Conservation (phyloP, 225 moss, liverwort and hornwort species). For the Marchantia paleacea region DNA sequence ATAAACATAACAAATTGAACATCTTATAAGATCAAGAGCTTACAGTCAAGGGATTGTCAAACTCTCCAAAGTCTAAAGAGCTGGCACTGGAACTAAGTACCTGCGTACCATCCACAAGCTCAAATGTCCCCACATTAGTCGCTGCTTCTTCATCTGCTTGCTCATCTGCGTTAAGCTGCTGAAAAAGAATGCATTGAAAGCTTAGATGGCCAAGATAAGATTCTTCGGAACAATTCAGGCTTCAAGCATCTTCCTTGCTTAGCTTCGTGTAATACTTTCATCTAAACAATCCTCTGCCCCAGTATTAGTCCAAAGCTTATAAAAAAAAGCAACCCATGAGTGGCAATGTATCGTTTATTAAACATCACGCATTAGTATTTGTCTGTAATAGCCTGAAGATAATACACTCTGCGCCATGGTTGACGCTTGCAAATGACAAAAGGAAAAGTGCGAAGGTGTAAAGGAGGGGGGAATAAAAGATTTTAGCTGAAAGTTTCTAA, state of each 20-base stretch:
- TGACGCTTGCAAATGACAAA: too few species aligned
- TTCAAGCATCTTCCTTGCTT: neutral
- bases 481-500: too few species aligned
- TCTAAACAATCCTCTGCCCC: too few species aligned
- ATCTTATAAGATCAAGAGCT: constrained; percentile 40
- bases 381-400: too few species aligned
- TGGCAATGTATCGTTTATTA: too few species aligned
- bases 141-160: constrained; percentile 69
- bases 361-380: too few species aligned
- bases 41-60: constrained; percentile 46
- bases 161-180: constrained; percentile 41
- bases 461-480: too few species aligned
- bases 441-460: too few species aligned
- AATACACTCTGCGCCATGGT: too few species aligned
- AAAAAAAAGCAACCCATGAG: too few species aligned
- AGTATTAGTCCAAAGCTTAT: too few species aligned
- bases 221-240: neutral
- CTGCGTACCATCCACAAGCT: constrained; percentile 99
- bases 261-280: neutral
- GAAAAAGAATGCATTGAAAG: constrained; percentile 23
- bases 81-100: constrained; percentile 59
- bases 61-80: constrained; percentile 40
- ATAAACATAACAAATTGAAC: neutral
- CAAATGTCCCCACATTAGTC: constrained; percentile 92
- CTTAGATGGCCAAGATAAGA: neutral